These are phyloP conservation scores for Mycocentrospora acerina DNA, from an alignment of 2,329 filamentous ascomycete genomes.

Conservation along the genomic window DNA sequence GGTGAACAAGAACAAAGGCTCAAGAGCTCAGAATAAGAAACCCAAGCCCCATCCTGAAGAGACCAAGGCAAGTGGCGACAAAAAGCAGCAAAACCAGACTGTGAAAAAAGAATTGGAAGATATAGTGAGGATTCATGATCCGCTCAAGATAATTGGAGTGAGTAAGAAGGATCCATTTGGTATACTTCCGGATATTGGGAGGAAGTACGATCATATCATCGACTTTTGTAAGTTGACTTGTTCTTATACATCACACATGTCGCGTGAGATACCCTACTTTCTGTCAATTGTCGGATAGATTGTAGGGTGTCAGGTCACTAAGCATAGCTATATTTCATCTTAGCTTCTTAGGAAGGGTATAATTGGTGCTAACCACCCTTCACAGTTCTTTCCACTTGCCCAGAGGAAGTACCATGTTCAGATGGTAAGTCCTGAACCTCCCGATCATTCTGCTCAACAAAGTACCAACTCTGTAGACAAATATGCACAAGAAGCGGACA, in stretches of 20 bases:
- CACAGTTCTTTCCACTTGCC: constrained; percentile 20
- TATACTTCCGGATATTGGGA: constrained; percentile 18
- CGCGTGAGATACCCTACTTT: too few species aligned
- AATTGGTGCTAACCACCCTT: constrained; percentile 1
- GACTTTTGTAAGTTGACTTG: constrained; percentile 19
- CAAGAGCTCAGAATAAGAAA: constrained; percentile 4
- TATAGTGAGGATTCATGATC: neutral
- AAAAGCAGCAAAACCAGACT: constrained; percentile 1
- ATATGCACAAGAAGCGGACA: constrained; percentile 15
- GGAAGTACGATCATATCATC: constrained; percentile 26
- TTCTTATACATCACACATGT: too few species aligned
- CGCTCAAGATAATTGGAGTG: constrained; percentile 5
- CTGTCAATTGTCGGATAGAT: too few species aligned
- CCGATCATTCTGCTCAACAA: neutral
- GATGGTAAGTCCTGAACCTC: constrained; percentile 10
- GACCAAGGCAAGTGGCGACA: constrained; percentile 2
- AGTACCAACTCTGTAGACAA: constrained; percentile 10
- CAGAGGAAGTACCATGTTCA: constrained; percentile 21
- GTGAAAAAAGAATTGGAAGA: constrained; percentile 1
- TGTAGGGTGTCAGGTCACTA: too few species aligned
- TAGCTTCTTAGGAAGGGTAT: too few species aligned
- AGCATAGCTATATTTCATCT: too few species aligned
- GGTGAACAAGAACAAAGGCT: constrained; percentile 22
- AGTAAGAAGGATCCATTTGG: constrained; percentile 20
- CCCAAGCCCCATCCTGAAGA: neutral